These are phyloP conservation scores for Orbilia blumenaviensis DNA, from an alignment of 2,329 filamentous ascomycete genomes.

Conservation along the genomic window DNA sequence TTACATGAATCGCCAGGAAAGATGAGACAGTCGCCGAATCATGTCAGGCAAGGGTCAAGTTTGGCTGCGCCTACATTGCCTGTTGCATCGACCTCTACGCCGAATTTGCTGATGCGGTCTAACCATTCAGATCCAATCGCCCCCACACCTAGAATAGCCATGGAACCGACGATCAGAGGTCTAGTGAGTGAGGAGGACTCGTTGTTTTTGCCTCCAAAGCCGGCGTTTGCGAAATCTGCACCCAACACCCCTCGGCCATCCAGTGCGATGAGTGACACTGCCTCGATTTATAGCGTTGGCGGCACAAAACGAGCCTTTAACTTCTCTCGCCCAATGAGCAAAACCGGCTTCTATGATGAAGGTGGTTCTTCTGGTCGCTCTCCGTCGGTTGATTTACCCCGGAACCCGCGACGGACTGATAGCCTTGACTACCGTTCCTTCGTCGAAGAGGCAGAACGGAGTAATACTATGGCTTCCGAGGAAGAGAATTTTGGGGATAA, in stretches of 20 bases:
- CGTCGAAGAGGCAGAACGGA: slow-evolving; percentile 29
- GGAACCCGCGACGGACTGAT: slow-evolving; percentile 17
- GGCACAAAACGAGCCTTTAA: slow-evolving; percentile 78
- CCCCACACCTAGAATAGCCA: neutral
- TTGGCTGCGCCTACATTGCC: slow-evolving; percentile 38
- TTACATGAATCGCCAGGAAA: neutral
- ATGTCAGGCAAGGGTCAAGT: slow-evolving; percentile 23
- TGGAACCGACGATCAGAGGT: slow-evolving; percentile 27
- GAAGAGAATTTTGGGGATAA: slow-evolving; percentile 47
- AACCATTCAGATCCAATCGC: neutral
- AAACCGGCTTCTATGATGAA: slow-evolving; percentile 70
- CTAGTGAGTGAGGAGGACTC: slow-evolving; percentile 29
- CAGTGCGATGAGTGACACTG: slow-evolving; percentile 75
- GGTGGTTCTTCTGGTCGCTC: slow-evolving; percentile 73
- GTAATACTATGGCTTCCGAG: neutral
- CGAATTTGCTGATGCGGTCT: slow-evolving; percentile 38
- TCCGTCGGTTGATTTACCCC: slow-evolving; percentile 71
- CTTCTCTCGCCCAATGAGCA: slow-evolving; percentile 88
- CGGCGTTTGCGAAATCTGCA: slow-evolving; percentile 43
- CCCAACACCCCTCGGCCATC: slow-evolving; percentile 64
- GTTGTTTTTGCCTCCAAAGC: slow-evolving; percentile 42
- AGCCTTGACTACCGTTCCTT: slow-evolving; percentile 48
- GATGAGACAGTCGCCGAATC: neutral
- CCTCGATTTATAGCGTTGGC: slow-evolving; percentile 78
- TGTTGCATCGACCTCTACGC: slow-evolving; percentile 46